Evolutionary conservation across 2,329 filamentous ascomycete species (phyloP), one percentile per base, ranked within the genome.

Genomic region (Graphium sp.): DNA sequence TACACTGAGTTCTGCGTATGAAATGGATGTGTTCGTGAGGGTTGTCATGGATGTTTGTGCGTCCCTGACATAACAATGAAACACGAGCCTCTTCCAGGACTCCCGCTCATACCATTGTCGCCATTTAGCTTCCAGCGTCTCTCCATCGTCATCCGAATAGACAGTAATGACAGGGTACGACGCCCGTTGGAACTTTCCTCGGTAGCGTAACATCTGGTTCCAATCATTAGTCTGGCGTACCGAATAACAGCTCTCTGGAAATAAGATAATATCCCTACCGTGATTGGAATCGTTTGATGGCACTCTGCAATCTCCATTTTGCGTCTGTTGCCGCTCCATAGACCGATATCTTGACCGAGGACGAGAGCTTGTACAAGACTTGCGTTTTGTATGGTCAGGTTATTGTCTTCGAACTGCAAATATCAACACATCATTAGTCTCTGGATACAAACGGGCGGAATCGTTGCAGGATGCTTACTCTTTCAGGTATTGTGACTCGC

Each of bases 51-150:
- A 50, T 0, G 38, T 34, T n/a, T 46, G 36, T 6, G 45, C 40
- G 11, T 49, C 47, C 15, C 50, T 46, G 1, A 36, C 35, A 1
- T 49, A 32, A n/a, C 45, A 29, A 7, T 39, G 29, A 10, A 48
- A 42, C 2, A 41, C 38, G 1, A 50, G 32, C 2, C 49, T 36
- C 43, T 79, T 77, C 52, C 68, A 77, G 3, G 67, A 71, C 41
- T 81, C 75, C 34, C 66, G 55, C 25, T 67, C 56, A 10, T 66
- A 58, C 76, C 76, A 82, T 15, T 50, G 47, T 31, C 51, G 57
- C 76, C 76, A 82, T 39, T 79, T 80, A 4, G 55, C 50, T 33
- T 77, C 62, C 1, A 82, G 48, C 3, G 50, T 50, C n/a, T 64
- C 46, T 2, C 65, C 69, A 14, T 65, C 53, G 32, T 80, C 74